phyloP scores from a whole-genome alignment of 1,284 basidiomycete genomes.

The Golubevia sp. region DNA sequence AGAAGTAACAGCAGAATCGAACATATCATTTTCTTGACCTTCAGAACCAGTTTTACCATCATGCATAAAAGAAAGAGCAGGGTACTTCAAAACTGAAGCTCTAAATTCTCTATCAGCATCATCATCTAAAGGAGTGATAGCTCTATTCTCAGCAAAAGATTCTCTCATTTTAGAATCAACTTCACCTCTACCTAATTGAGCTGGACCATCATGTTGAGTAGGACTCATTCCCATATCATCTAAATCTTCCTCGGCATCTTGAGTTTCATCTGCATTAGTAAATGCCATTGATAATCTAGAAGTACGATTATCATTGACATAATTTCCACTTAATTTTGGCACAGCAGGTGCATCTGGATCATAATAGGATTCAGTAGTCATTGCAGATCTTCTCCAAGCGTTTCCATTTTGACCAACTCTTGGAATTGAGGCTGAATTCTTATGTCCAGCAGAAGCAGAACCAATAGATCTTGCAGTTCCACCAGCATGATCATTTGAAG shows the following conservation, averaged over 20 bases:
- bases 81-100: slow-evolving; percentile 47
- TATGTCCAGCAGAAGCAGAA: slow-evolving; percentile 1
- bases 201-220: slow-evolving; percentile 31
- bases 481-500: slow-evolving; percentile 23
- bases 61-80: slow-evolving; percentile 35
- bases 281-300: too few species aligned
- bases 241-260: slow-evolving; percentile 13
- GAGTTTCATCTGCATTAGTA: slow-evolving; percentile 15
- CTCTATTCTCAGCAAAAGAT: slow-evolving; percentile 2
- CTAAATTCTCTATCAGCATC: slow-evolving; percentile 3
- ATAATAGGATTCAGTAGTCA: slow-evolving; percentile 21
- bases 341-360: slow-evolving; percentile 39
- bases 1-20: slow-evolving; percentile 2
- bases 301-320: too few species aligned
- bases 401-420: slow-evolving; percentile 21
- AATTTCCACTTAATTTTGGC: slow-evolving; percentile 14
- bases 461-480: slow-evolving; percentile 3
- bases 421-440: slow-evolving; percentile 19
- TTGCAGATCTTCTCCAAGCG: slow-evolving; percentile 15
- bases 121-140: too few species aligned
- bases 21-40: slow-evolving; percentile 26
- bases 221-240: slow-evolving; percentile 44
- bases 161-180: slow-evolving; percentile 7
- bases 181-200: slow-evolving; percentile 6
- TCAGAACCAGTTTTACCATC: slow-evolving; percentile 27